These are phyloP conservation scores for Agrocybe pediades DNA, from an alignment of 768 basidiomycete species.

Conservation along the genomic window DNA sequence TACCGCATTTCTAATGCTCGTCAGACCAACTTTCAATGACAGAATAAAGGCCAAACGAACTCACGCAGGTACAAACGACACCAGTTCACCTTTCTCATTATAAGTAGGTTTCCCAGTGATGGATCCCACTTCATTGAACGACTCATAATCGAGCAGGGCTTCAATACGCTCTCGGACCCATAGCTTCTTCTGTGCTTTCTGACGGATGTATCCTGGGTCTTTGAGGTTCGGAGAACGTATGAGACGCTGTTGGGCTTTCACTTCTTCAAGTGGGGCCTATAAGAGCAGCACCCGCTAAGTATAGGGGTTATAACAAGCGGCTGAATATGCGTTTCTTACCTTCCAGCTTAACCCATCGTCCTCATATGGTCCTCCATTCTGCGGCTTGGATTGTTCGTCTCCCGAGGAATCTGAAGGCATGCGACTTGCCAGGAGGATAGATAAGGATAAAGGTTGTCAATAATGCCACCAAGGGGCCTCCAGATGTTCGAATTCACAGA, in stretches of 20 bases:
- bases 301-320: not conserved
- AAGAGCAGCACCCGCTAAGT: not conserved
- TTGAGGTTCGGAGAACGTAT: slow-evolving; percentile 32
- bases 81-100: slow-evolving; percentile 29
- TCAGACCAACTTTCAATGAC: slow-evolving; percentile 15
- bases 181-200: slow-evolving; percentile 38
- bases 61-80: slow-evolving; percentile 38
- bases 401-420: not conserved
- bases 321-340: slow-evolving; percentile 18
- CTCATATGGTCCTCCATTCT: not conserved
- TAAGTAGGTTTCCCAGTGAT: slow-evolving; percentile 35
- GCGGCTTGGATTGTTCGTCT: not conserved
- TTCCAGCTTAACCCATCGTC: slow-evolving; percentile 32
- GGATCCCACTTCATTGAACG: slow-evolving; percentile 37
- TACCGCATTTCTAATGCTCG: slow-evolving; percentile 31
- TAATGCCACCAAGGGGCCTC: too few species aligned
- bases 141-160: slow-evolving; percentile 31
- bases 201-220: slow-evolving; percentile 40
- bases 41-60: slow-evolving; percentile 6
- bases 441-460: too few species aligned
- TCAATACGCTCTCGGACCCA: slow-evolving; percentile 43
- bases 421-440: not conserved
- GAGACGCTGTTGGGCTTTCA: slow-evolving; percentile 32
- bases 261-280: slow-evolving; percentile 31
- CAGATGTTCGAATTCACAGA: too few species aligned